phyloP scores from a whole-genome alignment of 352 stramenopile genomes.

The Thraustochytrium striatum region DNA sequence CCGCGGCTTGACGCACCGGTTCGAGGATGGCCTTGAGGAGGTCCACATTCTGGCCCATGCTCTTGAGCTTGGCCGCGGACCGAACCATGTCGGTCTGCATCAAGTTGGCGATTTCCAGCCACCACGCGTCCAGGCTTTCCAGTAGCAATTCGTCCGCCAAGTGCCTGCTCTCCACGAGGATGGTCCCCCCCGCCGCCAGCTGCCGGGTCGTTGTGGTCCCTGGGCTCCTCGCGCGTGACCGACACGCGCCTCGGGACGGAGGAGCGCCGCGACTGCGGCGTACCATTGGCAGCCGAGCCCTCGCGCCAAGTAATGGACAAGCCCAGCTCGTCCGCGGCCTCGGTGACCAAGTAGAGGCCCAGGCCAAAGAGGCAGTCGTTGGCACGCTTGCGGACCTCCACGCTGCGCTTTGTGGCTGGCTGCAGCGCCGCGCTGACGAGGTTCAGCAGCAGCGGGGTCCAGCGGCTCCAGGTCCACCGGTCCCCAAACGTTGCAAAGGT shows the following conservation, averaged over 20 bases:
- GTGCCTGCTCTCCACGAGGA: too few relatives aligned
- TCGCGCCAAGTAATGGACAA: neutral
- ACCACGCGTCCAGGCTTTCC: slow-evolving; percentile 22
- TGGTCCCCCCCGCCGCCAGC: too few relatives aligned
- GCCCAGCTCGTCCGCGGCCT: neutral
- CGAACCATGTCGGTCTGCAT: slow-evolving; percentile 36
- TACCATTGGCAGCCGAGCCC: too few relatives aligned
- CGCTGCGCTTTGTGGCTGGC: neutral
- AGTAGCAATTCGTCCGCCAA: too few relatives aligned
- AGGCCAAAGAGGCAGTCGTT: slow-evolving; percentile 26
- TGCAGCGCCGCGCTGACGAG: slow-evolving; percentile 16
- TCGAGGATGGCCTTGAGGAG: slow-evolving; percentile 1
- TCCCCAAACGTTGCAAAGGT: slow-evolving; percentile 36
- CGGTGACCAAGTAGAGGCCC: neutral
- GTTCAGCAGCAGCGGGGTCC: slow-evolving; percentile 16
- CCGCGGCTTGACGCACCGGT: neutral
- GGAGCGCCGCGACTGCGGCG: too few relatives aligned
- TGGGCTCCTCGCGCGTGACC: too few relatives aligned
- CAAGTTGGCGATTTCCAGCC: slow-evolving; percentile 17
- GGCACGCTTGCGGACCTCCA: neutral
- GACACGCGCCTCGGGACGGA: too few relatives aligned
- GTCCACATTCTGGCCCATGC: slow-evolving; percentile 33
- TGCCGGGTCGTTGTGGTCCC: too few relatives aligned
- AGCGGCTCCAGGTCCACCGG: slow-evolving; percentile 26
- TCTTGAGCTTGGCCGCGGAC: slow-evolving; percentile 29